Evolutionary conservation across 441 rosid genomes (phyloP), one percentile per base, ranked within the genome.

Genomic region (Corymbia citriodora): DNA sequence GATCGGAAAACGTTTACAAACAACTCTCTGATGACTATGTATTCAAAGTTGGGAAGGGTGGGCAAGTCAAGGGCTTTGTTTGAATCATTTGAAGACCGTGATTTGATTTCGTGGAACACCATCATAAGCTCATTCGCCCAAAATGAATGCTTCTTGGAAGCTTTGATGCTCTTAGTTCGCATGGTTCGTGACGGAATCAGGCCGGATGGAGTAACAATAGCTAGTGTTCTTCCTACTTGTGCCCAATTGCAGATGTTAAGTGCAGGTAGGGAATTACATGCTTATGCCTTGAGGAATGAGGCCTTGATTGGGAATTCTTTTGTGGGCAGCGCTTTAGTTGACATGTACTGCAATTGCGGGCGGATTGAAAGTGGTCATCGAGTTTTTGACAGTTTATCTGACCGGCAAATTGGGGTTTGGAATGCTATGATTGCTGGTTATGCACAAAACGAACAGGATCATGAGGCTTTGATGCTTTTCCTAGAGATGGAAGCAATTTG

Each of bases 401-500:
- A 94, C 87, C 91, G 91, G 92, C 94, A 91, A 93, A 93, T 93
- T 87, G 98, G 92, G 40, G 92, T 97, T 87, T 98, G 98, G 99
- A 98, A 97, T 94, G 98, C 99, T 72, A 96, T 98, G 99, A 96
- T 98, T 85, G 88, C 98, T 89, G 99, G 99, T 21, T 97, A 96
- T 95, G 95, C 98, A 16, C 99, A 96, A 90, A 95, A 96, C 88
- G 97, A 96, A 92, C 90, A 91, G 81, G 95, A 96, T 90, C 91
- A 93, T 63, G 94, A 96, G 89, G 99, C 99, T 3, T 92, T 96
- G 91, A 91, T 52, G 89, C 92, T 98, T 90, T 98, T 96, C 91
- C 91, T 94, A 88, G 95, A 94, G 91, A 96, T 98, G 99, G 96
- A 94, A 92, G 93, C 94, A 88, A 91, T 70, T 63, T 93, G 92